phyloP scores from a whole-genome alignment of 495 filamentous ascomycete genomes.

The Podospora pseudopauciseta region DNA sequence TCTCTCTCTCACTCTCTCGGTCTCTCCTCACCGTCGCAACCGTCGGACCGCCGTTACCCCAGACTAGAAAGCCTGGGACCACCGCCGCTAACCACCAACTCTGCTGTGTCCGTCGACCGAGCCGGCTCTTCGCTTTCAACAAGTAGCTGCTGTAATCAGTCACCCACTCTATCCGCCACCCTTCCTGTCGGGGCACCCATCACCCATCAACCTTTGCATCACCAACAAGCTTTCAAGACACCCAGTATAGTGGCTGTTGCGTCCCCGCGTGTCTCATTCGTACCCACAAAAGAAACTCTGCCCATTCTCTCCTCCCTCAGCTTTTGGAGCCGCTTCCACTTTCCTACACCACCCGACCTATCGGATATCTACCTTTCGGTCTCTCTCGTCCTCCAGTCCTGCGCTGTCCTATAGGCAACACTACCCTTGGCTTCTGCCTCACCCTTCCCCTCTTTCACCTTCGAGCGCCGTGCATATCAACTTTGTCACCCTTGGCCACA shows the following conservation, averaged over 20 bases:
- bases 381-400: conserved; percentile 9
- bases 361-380: conserved; percentile 32
- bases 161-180: neutral
- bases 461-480: neutral
- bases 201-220: neutral
- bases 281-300: conserved; percentile 15
- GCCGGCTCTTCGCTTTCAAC: conserved; percentile 15
- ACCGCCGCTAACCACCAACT: conserved; percentile 9
- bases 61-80: conserved; percentile 12
- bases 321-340: neutral
- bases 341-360: conserved; percentile 28
- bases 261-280: neutral
- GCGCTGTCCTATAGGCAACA: conserved; percentile 20
- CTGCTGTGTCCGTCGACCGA: conserved; percentile 7
- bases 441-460: conserved; percentile 8
- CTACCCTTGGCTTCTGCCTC: conserved; percentile 1
- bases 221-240: neutral
- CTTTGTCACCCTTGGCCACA: conserved; percentile 9
- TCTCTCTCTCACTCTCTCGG: neutral
- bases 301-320: conserved; percentile 1
- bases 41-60: conserved; percentile 16
- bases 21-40: conserved; percentile 13
- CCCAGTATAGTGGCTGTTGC: neutral
- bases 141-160: conserved; percentile 4
- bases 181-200: conserved; percentile 5